Evolutionary conservation across 371 early-diverging fungal genomes (phyloP), one percentile per base, ranked within the genome.

Genomic region (Polyrhizophydium stewartii): DNA sequence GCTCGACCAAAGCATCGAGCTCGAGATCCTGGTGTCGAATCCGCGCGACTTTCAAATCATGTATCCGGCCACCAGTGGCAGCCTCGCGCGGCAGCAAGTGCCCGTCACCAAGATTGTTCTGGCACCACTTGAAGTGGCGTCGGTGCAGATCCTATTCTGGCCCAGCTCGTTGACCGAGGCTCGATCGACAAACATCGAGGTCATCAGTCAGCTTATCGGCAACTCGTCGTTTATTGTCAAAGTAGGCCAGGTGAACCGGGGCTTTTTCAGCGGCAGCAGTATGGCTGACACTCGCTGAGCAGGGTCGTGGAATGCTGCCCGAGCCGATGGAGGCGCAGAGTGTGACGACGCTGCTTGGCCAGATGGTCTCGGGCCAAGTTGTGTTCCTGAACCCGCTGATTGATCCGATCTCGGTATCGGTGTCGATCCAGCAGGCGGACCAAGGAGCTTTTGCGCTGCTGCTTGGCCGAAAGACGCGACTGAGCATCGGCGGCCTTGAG

Each of bases 141-240:
- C 69, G 37, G 55, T 71, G 37, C 71, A 74, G 61, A 38, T 77
- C 1, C 56, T 73, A 2, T 77, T 72, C 53, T 77, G 78, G 78
- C 78, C 78, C 0, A 66, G 66, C 21, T 71, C 71, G 12, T n/a
- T 71, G 50, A 74, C 75, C 12, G 68, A 74, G 56, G 49, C 57
- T 2, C 53, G 61, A 21, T 30, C 10, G 13, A 62, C 57, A 0
- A 24, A 16, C 0, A 22, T 74, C 0, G 41, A 55, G 19, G 61
- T 64, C 19, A 24, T 38, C 5, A 70, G 69, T 46, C 6, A 28
- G 0, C 53, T 47, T 7, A 61, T 74, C 24, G 75, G 75, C 9
- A 61, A 64, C 50, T 60, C 59, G 46, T 58, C 31, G 38, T 74
- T 60, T 40, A 32, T 32, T 0, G 58, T 69, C 25, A 43, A 71